Percentiles rank a stretch among this genome's conserved stretches.
phyloP scores from a whole-genome alignment of 257 asterid species.

The Scutellaria minor region DNA sequence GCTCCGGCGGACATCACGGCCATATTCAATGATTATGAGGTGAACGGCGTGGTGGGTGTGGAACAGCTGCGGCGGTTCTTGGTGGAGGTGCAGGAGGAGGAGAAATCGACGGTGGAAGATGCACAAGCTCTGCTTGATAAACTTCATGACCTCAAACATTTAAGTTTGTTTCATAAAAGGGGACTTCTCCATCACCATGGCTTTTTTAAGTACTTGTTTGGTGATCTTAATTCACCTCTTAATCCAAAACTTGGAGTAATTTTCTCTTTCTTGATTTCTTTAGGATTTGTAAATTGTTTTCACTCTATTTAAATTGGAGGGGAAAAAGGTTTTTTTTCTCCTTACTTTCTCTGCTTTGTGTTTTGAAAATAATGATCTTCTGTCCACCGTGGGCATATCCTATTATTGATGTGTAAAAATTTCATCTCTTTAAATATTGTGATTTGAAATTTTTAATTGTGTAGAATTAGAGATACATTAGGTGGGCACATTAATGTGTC shows the following conservation, averaged over 20 bases:
- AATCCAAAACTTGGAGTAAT: constrained; percentile 51
- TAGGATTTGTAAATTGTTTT: constrained; percentile 9
- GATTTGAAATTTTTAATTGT: too few species aligned
- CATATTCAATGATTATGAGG: constrained; percentile 44
- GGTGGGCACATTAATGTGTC: too few species aligned
- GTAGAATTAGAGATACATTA: too few species aligned
- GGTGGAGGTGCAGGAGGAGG: constrained; percentile 58
- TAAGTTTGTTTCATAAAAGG: constrained; percentile 46
- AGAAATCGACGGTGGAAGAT: constrained; percentile 48
- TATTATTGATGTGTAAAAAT: too few species aligned
- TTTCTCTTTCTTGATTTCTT: not conserved
- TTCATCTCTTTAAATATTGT: too few species aligned
- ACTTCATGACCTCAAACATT: constrained; percentile 40
- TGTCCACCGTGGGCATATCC: too few species aligned
- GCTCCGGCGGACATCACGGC: constrained; percentile 53
- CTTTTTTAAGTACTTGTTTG: constrained; percentile 54
- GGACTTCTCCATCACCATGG: constrained; percentile 51
- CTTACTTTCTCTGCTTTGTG: too few species aligned
- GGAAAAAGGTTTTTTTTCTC: too few species aligned
- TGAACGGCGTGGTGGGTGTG: constrained; percentile 49
- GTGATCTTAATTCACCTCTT: constrained; percentile 55
- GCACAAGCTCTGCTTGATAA: constrained; percentile 50
- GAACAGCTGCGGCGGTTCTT: constrained; percentile 55
- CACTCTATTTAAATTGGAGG: too few species aligned
- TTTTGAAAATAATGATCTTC: too few species aligned